Conservation (phyloP, 306 rosid genomes). For the Vicia villosa region DNA sequence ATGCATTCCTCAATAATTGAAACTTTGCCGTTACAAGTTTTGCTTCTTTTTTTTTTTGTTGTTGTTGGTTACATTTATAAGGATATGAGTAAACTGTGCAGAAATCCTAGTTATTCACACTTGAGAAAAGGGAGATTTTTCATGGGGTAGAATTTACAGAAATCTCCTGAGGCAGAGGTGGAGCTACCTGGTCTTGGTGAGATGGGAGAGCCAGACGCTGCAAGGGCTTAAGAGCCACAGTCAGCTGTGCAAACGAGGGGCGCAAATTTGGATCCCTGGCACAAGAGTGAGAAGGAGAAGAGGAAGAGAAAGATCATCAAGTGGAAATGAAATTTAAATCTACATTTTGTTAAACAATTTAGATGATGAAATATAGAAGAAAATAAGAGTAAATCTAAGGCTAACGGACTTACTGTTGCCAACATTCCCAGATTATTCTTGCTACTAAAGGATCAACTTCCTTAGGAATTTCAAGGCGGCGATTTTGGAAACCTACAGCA, state of each 20-base stretch:
- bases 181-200: slow-evolving; percentile 66
- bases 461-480: slow-evolving; percentile 91
- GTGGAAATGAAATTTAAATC: slow-evolving; percentile 9
- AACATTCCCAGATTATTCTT: slow-evolving; percentile 90
- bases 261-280: slow-evolving; percentile 91
- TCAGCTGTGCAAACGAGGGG: slow-evolving; percentile 82
- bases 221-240: slow-evolving; percentile 77
- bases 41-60: slow-evolving; percentile 14
- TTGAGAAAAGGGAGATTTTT: slow-evolving; percentile 43
- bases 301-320: slow-evolving; percentile 21
- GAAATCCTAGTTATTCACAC: slow-evolving; percentile 63
- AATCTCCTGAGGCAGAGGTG: slow-evolving; percentile 70
- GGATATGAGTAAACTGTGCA: slow-evolving; percentile 35
- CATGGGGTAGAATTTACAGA: slow-evolving; percentile 82
- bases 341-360: slow-evolving; percentile 18
- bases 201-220: slow-evolving; percentile 74
- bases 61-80: slow-evolving; percentile 23
- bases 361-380: not conserved
- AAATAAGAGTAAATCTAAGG: slow-evolving; percentile 17
- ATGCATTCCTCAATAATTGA: slow-evolving; percentile 36
- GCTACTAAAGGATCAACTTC: slow-evolving; percentile 91
- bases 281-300: not conserved
- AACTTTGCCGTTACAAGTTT: slow-evolving; percentile 37
- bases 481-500: slow-evolving; percentile 97
- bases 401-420: slow-evolving; percentile 87